Evolutionary conservation across 2,329 filamentous ascomycete genomes (phyloP).

Genomic region (Neonectria magnoliae): DNA sequence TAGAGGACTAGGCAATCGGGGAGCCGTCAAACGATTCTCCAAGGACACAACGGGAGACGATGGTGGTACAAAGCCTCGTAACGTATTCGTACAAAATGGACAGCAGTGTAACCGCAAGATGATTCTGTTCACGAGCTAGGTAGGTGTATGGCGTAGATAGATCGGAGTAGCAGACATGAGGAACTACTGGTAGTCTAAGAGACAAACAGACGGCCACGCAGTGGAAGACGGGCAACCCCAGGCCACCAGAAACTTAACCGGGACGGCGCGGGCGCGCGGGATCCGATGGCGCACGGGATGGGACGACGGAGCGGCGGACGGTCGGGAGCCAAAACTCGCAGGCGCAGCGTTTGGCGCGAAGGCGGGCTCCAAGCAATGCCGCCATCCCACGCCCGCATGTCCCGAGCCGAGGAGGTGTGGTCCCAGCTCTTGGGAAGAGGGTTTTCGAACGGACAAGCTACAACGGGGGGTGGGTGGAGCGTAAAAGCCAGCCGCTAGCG

Average conservation of each 20-base stretch:
- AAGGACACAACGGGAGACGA: conserved; percentile 2
- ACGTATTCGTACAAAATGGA: background rate
- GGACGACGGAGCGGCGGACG: conserved; percentile 13
- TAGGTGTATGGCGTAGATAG: background rate
- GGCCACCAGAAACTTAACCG: background rate
- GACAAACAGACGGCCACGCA: background rate
- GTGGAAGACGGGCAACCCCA: background rate
- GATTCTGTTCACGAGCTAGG: background rate
- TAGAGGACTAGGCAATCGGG: background rate
- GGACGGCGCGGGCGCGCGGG: background rate
- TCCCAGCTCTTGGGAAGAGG: background rate
- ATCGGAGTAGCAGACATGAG: background rate
- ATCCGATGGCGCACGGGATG: conserved; percentile 1
- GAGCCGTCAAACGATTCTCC: conserved; percentile 2
- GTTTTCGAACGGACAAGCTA: background rate
- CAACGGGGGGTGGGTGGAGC: background rate
- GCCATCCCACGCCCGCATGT: background rate
- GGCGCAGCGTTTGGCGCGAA: background rate
- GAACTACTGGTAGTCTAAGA: background rate
- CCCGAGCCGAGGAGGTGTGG: background rate
- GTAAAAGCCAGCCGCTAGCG: background rate
- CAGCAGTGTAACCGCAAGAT: conserved; percentile 3
- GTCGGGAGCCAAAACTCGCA: background rate
- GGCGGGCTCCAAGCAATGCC: background rate
- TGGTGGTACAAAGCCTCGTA: conserved; percentile 3